phyloP scores from a whole-genome alignment of 768 basidiomycete genomes.

The Fistulinella prunicolor region DNA sequence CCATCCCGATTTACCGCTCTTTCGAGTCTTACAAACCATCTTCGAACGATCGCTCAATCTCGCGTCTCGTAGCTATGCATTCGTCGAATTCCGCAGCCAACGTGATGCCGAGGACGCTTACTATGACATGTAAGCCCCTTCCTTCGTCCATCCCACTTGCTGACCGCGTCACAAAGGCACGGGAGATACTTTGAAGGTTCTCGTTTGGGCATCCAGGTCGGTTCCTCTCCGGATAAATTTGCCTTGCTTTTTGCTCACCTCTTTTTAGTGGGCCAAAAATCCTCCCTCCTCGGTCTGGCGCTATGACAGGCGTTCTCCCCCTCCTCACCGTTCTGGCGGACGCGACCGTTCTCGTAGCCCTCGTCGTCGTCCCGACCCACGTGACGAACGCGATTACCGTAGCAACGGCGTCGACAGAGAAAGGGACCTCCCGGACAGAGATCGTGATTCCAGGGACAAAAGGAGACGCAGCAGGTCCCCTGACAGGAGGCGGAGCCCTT shows the following conservation, averaged over 20 bases:
- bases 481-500: slow-evolving; percentile 45
- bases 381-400: slow-evolving; percentile 38
- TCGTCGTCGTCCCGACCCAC: slow-evolving; percentile 41
- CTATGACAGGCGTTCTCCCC: slow-evolving; percentile 55
- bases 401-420: slow-evolving; percentile 38
- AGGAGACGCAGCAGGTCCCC: slow-evolving; percentile 50
- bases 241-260: not conserved
- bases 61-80: slow-evolving; percentile 72
- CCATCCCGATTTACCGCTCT: slow-evolving; percentile 32
- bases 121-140: slow-evolving; percentile 66
- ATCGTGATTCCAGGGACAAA: slow-evolving; percentile 40
- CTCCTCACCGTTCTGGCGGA: slow-evolving; percentile 37
- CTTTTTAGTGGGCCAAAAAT: slow-evolving; percentile 72
- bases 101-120: slow-evolving; percentile 83
- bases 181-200: slow-evolving; percentile 71
- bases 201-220: slow-evolving; percentile 70
- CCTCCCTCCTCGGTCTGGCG: slow-evolving; percentile 85
- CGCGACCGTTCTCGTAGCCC: slow-evolving; percentile 55
- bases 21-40: slow-evolving; percentile 35
- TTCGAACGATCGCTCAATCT: slow-evolving; percentile 56
- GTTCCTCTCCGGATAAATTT: no score
- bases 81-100: slow-evolving; percentile 77
- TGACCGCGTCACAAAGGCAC: slow-evolving; percentile 50
- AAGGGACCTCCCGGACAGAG: slow-evolving; percentile 31
- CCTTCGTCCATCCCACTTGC: not conserved